Evolutionary conservation across 306 rosid genomes (phyloP), one percentile per base, ranked within the genome.

Genomic region (Vachellia pachyceras): DNA sequence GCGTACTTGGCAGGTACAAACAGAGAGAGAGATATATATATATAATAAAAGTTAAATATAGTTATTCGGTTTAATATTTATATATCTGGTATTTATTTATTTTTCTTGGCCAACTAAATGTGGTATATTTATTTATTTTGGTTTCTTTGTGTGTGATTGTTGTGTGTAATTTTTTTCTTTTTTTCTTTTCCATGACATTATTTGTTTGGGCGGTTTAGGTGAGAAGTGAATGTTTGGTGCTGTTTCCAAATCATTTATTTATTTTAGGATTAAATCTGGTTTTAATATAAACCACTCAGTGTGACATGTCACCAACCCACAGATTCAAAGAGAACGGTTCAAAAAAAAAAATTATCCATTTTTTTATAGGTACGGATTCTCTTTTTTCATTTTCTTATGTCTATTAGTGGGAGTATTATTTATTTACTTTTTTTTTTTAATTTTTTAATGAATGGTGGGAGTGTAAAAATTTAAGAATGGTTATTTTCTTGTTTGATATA

Each of bases 1-100:
- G 93, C 93, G 99, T 95, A 95, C 99, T 92, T 88, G 90, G 86
- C 86, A 75, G 97, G 99, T 95, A 92, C 99, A 91, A 87, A 86
- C 57, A 77, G 76, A 71, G 44, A 72, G n/a, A n/a, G 84, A 3
- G 15, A 45, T 36, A 69, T 84, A 54, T 73, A 22, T 39, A 50
- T 63, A 42, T 66, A 29, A 42, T 13, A 35, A 60, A 55, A 3
- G 6, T 7, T n/a, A 37, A 18, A 18, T 12, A 11, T 47, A 12
- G n/a, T 8, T 61, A 64, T 64, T 15, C 35, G 35, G 23, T 58
- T n/a, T n/a, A n/a, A n/a, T n/a, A n/a, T 58, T 57, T 57, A 3
- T n/a, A 57, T 20, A 3, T 57, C 13, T 22, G 33, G 6, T 17
- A 52, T 18, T 54, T 18, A 18, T 54, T 20, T 6, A 8, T 55